These are phyloP conservation scores for Podospora pseudoanserina DNA, from an alignment of 495 filamentous ascomycete genomes.

Conservation along the genomic window DNA sequence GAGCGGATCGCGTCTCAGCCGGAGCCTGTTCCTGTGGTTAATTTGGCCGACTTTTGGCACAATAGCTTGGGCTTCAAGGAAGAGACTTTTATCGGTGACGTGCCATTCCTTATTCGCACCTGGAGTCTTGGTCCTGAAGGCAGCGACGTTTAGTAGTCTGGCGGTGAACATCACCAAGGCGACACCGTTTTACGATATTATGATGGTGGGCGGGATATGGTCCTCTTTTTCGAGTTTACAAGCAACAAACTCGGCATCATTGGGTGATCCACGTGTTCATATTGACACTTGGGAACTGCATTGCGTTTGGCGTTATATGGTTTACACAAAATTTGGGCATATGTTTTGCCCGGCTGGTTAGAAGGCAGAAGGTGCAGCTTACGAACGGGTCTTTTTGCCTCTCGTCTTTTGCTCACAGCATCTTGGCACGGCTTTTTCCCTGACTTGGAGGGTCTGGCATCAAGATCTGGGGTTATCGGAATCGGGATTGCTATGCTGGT, in stretches of 20 bases:
- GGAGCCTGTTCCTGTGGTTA: slow-evolving; percentile 19
- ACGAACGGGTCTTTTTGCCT: slow-evolving; percentile 11
- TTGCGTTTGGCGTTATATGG: slow-evolving; percentile 36
- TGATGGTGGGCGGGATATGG: slow-evolving; percentile 21
- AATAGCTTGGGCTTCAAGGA: slow-evolving; percentile 45
- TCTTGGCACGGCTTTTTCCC: background rate
- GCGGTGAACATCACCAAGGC: background rate
- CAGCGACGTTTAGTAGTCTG: slow-evolving; percentile 7
- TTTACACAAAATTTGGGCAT: slow-evolving; percentile 28
- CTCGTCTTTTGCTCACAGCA: slow-evolving; percentile 3
- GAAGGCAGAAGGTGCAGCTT: slow-evolving; percentile 14
- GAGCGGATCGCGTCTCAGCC: slow-evolving; percentile 19
- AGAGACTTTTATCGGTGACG: slow-evolving; percentile 33
- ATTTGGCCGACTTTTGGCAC: slow-evolving; percentile 25
- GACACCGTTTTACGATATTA: slow-evolving; percentile 25
- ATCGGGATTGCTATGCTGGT: background rate
- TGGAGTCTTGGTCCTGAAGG: slow-evolving; percentile 20
- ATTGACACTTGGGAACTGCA: slow-evolving; percentile 25
- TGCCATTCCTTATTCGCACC: slow-evolving; percentile 28
- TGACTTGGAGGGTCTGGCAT: background rate
- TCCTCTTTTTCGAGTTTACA: slow-evolving; percentile 18
- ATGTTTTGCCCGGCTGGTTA: slow-evolving; percentile 15
- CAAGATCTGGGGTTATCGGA: background rate
- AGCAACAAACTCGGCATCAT: background rate
- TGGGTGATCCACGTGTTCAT: background rate